Evolutionary conservation across 192 early-diverging fungal species (phyloP).

Genomic region (Coemansia sp.): DNA sequence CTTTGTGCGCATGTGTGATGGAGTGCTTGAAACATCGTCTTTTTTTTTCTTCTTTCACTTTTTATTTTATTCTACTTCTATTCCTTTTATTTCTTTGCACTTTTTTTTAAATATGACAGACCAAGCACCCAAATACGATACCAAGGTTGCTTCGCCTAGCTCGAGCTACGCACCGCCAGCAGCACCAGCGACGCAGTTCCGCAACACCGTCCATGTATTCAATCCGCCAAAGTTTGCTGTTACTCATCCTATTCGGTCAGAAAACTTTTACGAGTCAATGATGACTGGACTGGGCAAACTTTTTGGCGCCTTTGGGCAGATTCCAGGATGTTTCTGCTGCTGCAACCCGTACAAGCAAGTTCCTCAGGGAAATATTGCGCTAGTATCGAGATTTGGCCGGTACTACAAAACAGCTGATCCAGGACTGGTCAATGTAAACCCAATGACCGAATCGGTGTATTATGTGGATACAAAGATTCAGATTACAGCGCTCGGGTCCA

Average conservation of each 20-base stretch:
- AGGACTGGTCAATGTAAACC: slow-evolving; percentile 58
- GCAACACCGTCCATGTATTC: background rate
- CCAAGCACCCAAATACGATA: slow-evolving; percentile 14
- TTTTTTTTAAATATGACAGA: slow-evolving; percentile 6
- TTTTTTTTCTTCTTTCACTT: background rate
- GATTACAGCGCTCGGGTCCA: slow-evolving; percentile 62
- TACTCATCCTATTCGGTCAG: slow-evolving; percentile 8
- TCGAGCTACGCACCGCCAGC: slow-evolving; percentile 24
- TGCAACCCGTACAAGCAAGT: slow-evolving; percentile 54
- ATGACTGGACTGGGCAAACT: slow-evolving; percentile 35
- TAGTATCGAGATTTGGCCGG: slow-evolving; percentile 53
- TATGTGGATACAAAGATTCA: slow-evolving; percentile 66
- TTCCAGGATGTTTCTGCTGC: slow-evolving; percentile 53
- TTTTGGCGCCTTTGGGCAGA: slow-evolving; percentile 47
- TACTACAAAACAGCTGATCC: slow-evolving; percentile 62
- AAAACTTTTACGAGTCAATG: slow-evolving; percentile 12
- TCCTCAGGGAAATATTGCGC: slow-evolving; percentile 45
- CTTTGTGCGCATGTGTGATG: background rate
- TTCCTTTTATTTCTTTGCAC: background rate
- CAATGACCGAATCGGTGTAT: slow-evolving; percentile 38
- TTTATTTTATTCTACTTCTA: background rate
- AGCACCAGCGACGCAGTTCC: background rate
- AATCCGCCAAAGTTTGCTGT: slow-evolving; percentile 26
- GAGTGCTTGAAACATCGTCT: background rate
- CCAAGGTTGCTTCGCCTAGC: slow-evolving; percentile 6